Conservation (phyloP, 345 rosid species). For the Excoecaria cochinchinensis region DNA sequence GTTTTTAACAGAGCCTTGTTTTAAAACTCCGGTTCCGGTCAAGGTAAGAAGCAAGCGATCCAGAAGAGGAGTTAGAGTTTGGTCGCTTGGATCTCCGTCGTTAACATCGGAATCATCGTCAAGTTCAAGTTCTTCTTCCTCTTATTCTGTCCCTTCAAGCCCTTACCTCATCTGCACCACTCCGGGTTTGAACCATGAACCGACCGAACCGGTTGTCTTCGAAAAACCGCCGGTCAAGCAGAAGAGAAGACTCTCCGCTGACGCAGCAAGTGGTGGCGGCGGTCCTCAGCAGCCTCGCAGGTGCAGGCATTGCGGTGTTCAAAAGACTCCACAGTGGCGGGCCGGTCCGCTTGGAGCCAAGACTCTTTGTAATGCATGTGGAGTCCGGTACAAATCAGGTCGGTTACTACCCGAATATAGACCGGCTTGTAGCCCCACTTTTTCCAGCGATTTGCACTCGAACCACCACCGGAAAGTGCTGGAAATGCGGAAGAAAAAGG, state of each 20-base stretch:
- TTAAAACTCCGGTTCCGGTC: constrained; percentile 56
- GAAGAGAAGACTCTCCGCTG: constrained; percentile 31
- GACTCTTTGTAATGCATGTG: constrained; percentile 90
- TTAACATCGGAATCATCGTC: constrained; percentile 51
- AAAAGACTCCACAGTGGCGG: constrained; percentile 94
- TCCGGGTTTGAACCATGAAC: constrained; percentile 22
- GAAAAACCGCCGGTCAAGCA: constrained; percentile 34
- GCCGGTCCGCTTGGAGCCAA: constrained; percentile 88
- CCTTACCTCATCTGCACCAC: constrained; percentile 26
- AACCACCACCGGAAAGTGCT: constrained; percentile 87
- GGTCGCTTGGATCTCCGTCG: constrained; percentile 64
- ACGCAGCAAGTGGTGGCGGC: background rate
- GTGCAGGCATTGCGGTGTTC: constrained; percentile 93
- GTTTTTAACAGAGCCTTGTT: constrained; percentile 20
- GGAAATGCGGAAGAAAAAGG: constrained; percentile 74
- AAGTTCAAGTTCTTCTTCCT: constrained; percentile 40
- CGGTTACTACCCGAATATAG: constrained; percentile 84
- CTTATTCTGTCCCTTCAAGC: constrained; percentile 36
- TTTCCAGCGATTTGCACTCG: constrained; percentile 69
- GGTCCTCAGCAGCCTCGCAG: constrained; percentile 39
- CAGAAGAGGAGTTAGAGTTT: constrained; percentile 49
- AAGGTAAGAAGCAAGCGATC: constrained; percentile 83
- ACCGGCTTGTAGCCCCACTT: constrained; percentile 93
- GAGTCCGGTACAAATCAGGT: constrained; percentile 90
- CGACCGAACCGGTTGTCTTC: constrained; percentile 12